These are phyloP conservation scores for Pinus taeda DNA, from an alignment of 75 land plant genomes.

Conservation along the genomic window DNA sequence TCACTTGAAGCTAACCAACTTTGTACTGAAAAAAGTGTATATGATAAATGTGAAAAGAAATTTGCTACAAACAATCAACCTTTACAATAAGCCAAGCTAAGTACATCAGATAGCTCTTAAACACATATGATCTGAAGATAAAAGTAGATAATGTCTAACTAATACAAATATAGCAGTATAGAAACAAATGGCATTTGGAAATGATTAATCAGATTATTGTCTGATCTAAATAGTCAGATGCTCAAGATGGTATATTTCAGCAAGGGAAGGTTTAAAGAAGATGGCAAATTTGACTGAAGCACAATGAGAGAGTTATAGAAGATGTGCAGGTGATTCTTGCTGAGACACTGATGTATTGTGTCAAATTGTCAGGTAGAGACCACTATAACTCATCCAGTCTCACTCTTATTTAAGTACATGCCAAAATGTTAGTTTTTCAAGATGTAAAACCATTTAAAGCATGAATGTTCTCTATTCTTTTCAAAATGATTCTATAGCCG, in stretches of 20 bases:
- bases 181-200: neutral
- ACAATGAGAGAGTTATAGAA: neutral
- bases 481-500: neutral
- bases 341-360: neutral
- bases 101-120: neutral
- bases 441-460: neutral
- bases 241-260: neutral
- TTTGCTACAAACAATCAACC: neutral
- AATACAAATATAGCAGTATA: neutral
- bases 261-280: neutral
- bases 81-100: neutral
- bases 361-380: neutral
- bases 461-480: neutral
- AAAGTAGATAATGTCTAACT: neutral
- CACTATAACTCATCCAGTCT: neutral
- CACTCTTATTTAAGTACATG: neutral
- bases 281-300: neutral
- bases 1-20: neutral
- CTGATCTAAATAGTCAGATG: neutral
- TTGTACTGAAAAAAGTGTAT: neutral
- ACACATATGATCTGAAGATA: neutral
- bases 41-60: neutral
- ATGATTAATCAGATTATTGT: too few species aligned
- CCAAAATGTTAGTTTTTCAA: neutral
- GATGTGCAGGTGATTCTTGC: neutral